These are phyloP conservation scores for Talaromyces albobiverticillius DNA, from an alignment of 2,329 filamentous ascomycete genomes.

Conservation along the genomic window DNA sequence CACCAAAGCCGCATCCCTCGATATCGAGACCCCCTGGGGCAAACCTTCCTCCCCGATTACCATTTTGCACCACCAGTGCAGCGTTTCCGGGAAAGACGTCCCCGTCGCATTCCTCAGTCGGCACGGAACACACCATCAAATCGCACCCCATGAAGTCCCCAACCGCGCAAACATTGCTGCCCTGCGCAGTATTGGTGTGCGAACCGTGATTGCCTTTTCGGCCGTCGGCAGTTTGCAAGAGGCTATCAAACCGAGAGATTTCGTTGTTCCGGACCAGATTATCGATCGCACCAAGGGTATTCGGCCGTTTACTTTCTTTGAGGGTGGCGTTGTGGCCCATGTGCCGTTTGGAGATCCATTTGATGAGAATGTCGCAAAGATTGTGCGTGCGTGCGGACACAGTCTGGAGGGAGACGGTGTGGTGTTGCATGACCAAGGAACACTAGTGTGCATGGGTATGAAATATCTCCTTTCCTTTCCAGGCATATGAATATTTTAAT, in stretches of 20 bases:
- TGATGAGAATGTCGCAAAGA: conserved; percentile 70
- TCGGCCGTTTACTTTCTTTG: conserved; percentile 91
- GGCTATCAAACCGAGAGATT: conserved; percentile 91
- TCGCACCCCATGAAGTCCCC: conserved; percentile 92
- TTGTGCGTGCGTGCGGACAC: conserved; percentile 75
- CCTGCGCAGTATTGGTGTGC: conserved; percentile 83
- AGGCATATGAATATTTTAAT: too few species aligned
- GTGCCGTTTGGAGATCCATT: conserved; percentile 96
- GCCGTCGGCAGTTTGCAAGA: conserved; percentile 91
- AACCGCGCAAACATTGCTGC: conserved; percentile 96
- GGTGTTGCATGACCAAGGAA: conserved; percentile 77
- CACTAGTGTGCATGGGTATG: conserved; percentile 86
- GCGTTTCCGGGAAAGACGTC: conserved; percentile 59
- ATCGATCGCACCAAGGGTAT: conserved; percentile 97
- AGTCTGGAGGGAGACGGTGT: conserved; percentile 80
- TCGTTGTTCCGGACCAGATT: conserved; percentile 92
- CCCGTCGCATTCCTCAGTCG: conserved; percentile 88
- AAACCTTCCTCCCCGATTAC: conserved; percentile 71
- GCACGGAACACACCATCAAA: conserved; percentile 83
- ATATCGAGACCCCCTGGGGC: conserved; percentile 84
- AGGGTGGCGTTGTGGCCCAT: conserved; percentile 78
- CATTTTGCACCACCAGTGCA: conserved; percentile 81
- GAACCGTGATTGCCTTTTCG: conserved; percentile 88
- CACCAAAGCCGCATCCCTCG: conserved; percentile 75
- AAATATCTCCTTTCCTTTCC: conserved; percentile 17